A percentile compares a stretch with the other conserved stretches of the same genome.
phyloP scores from a whole-genome alignment of 2,329 filamentous ascomycete genomes.

The Paecilomyces niveus region DNA sequence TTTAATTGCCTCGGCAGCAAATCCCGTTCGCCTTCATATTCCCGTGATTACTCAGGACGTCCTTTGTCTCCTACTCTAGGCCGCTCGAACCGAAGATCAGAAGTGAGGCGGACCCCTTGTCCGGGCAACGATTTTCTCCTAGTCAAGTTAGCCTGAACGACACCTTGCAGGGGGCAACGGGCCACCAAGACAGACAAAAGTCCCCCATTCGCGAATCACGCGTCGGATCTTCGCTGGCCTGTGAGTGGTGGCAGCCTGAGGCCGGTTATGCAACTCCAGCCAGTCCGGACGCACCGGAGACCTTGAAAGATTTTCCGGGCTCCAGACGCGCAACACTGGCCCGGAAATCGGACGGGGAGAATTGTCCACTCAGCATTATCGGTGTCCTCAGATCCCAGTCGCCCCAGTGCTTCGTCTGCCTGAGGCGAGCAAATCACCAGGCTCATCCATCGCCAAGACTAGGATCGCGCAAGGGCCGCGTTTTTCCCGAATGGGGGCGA shows the following conservation, averaged over 20 bases:
- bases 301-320: neutral
- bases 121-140: neutral
- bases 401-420: neutral
- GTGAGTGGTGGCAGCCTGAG: neutral
- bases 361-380: neutral
- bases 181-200: neutral
- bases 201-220: neutral
- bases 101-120: neutral
- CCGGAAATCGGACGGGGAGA: neutral
- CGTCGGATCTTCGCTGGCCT: neutral
- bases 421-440: constrained; percentile 7
- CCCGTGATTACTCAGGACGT: no score
- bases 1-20: constrained; percentile 5
- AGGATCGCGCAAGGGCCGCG: neutral
- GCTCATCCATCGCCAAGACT: neutral
- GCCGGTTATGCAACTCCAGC: constrained; percentile 1
- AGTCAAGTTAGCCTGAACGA: neutral
- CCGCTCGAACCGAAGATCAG: neutral
- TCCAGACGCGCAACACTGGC: neutral
- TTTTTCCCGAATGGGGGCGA: constrained; percentile 3
- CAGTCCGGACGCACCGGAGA: constrained; percentile 4
- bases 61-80: neutral
- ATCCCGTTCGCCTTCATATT: neutral
- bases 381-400: neutral
- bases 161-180: neutral